Conservation (phyloP, 495 filamentous ascomycete genomes). For the Penicillium pulvis region DNA sequence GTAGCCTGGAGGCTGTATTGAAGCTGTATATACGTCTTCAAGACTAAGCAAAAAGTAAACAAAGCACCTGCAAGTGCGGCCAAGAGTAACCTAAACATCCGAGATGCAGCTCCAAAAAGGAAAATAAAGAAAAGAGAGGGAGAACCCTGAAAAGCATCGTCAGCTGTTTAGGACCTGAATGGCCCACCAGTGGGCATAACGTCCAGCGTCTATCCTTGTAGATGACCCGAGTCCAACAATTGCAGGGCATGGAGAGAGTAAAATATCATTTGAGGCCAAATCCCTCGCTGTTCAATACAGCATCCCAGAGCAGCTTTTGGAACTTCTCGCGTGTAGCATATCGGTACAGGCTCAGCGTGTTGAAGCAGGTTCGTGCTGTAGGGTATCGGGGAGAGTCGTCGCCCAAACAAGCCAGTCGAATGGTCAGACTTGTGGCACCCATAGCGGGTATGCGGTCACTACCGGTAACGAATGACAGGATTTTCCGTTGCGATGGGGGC, state of each 20-base stretch:
- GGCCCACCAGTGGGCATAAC: conserved; percentile 4
- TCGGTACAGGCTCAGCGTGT: conserved; percentile 74
- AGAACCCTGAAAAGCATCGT: neutral
- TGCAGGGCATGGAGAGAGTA: too few species aligned
- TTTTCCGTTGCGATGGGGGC: conserved; percentile 70
- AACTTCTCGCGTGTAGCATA: conserved; percentile 67
- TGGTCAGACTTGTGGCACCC: conserved; percentile 79
- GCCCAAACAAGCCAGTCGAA: conserved; percentile 74
- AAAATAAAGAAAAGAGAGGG: neutral
- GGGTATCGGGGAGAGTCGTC: conserved; percentile 76
- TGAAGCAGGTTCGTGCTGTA: conserved; percentile 90
- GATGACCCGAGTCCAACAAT: neutral
- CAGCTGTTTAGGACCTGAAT: neutral
- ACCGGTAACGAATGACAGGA: conserved; percentile 89
- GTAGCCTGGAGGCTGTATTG: neutral
- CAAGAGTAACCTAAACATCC: neutral
- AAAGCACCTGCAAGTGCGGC: neutral
- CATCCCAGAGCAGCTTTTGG: conserved; percentile 77
- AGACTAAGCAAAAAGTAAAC: neutral
- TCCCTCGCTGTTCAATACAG: conserved; percentile 87
- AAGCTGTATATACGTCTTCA: neutral
- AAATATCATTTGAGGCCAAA: conserved; percentile 79
- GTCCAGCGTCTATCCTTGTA: conserved; percentile 2
- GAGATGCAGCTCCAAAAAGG: neutral
- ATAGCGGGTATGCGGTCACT: conserved; percentile 91